These are phyloP conservation scores for Fallopia convolvulus DNA, from an alignment of 148 eudicot genomes.

Conservation along the genomic window DNA sequence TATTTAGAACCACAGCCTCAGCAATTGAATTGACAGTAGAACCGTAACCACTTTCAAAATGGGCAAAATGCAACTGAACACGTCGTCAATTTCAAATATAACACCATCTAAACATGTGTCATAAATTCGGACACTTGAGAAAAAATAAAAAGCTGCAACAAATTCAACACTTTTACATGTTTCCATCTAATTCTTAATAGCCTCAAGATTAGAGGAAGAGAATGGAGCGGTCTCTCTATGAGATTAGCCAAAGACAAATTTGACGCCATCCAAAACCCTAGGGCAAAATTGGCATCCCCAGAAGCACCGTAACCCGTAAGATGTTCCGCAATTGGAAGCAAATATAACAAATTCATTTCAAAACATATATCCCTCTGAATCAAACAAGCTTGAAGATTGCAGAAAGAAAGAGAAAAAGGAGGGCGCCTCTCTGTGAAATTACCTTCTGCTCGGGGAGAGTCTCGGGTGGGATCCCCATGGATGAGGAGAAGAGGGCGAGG, in stretches of 20 bases:
- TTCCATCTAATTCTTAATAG: too few relatives aligned
- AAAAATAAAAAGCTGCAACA: neutral
- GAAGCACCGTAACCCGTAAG: neutral
- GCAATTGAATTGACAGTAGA: neutral
- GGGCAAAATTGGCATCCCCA: neutral
- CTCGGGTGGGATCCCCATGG: conserved; percentile 45
- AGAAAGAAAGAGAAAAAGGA: neutral
- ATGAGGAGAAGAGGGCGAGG: neutral
- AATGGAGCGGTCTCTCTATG: too few relatives aligned
- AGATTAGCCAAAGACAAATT: too few relatives aligned
- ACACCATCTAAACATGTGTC: neutral
- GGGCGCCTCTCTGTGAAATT: neutral
- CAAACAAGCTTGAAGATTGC: neutral
- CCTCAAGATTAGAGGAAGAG: too few relatives aligned
- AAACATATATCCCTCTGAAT: neutral
- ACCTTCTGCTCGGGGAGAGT: conserved; percentile 41
- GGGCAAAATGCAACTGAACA: neutral
- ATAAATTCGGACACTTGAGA: neutral
- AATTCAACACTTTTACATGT: too few relatives aligned
- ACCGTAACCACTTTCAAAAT: neutral
- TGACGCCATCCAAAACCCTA: neutral
- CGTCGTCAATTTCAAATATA: too few relatives aligned
- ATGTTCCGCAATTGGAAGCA: neutral
- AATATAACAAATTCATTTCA: neutral
- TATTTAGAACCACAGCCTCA: neutral